Evolutionary conservation across 2,329 filamentous ascomycete species (phyloP), one percentile per base, ranked within the genome.

Genomic region (Talaromyces pinophilus): DNA sequence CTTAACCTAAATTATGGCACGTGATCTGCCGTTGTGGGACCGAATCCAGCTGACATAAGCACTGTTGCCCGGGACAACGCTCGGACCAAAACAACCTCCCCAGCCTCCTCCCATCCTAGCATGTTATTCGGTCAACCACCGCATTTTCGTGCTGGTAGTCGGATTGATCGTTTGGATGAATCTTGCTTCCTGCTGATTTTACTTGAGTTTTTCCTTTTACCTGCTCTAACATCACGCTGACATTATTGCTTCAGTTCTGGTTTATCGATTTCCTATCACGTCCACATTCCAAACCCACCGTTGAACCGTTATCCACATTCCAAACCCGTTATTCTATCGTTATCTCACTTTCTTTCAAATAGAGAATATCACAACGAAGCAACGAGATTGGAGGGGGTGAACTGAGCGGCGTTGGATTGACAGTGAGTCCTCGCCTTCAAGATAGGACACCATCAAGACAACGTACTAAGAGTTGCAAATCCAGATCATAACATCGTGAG

Each of bases 61-160:
- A 4, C 7, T 11, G 73, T 75, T 74, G 68, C 72, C 74, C 64
- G 66, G 68, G 69, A 70, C 68, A 71, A 74, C 70, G 67, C 60
- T 61, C 67, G 68, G 65, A 46, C 38, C 62, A 64, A 69, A 69
- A 57, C 54, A 57, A 57, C 19, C 15, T 19, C 40, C 67, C 76
- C 76, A 78, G 75, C 77, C 76, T 77, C 73, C 67, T 67, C 55
- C 68, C 68, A 70, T 70, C 65, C 70, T 72, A 73, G 38, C 40
- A 46, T 60, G 38, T 60, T 38, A 63, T 67, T 68, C 52, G 65
- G 33, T 68, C 76, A 78, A 77, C 76, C 76, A 76, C 76, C 76
- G 67, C 72, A 74, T 69, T 78, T 78, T 59, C n/a, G 33, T 38
- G 28, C 54, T 57, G 33, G 10, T 4, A 33, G n/a, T 22, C 13